Evolutionary conservation across 2,329 filamentous ascomycete genomes (phyloP), one percentile per base, ranked within the genome.

Genomic region (Arthroderma sp.): DNA sequence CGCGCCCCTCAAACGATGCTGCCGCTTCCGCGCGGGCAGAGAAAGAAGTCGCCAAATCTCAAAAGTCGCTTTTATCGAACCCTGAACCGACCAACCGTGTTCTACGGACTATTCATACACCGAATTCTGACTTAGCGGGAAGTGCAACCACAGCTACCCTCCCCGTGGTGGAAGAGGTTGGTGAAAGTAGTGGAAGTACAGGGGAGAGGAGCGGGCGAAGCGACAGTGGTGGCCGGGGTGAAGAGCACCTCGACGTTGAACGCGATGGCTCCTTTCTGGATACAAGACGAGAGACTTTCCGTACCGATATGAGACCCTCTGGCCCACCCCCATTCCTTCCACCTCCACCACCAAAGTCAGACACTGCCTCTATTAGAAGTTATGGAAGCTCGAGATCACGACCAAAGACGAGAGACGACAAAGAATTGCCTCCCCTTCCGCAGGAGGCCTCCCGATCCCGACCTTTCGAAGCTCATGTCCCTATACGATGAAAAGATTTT

Each of bases 111-210:
- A 71, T 70, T 52, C 73, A 67, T 58, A 83, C 70, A 63, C 74
- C 67, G 22, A 73, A 68, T 56, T 71, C 66, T 15, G 70, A 81
- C 54, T 60, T 78, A 61, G 56, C 60, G 59, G 57, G 73, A 65
- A 70, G 73, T 9, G 62, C 70, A 8, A 59, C 58, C 28, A 69
- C 73, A 8, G 71, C 71, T 30, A 78, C 73, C 1, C 67, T 96
- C 2, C 89, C 89, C 0, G 81, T 95, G 6, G 87, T 96, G 5
- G 85, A 94, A 53, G 89, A 96, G 64, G 82, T 79, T n/a, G 83
- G 79, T 4, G 89, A 95, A 61, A 80, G 72, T 6, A 76, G 73
- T 5, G 15, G 15, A 22, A 85, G 81, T 48, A 50, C 48, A 22
- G 48, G 50, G 9, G 49, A 43, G 28, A 47, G 45, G 40, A 48